Evolutionary conservation across 2,329 filamentous ascomycete genomes (phyloP).

Genomic region (Arthrobotrys sphaeroides): DNA sequence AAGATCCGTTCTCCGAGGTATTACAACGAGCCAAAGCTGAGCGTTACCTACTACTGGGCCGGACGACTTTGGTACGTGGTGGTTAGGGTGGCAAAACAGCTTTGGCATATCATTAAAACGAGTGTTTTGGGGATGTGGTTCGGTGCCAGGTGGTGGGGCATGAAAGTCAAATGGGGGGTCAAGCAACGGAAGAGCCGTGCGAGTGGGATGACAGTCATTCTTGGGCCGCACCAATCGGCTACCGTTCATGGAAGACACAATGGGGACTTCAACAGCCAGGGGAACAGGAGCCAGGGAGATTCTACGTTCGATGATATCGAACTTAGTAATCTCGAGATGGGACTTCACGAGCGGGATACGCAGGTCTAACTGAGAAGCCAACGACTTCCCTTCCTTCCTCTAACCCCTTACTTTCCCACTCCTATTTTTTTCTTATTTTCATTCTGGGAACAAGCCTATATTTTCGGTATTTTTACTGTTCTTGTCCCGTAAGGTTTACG

Average conservation of each 20-base stretch:
- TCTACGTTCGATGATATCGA: not conserved
- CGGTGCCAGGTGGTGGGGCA: conserved; percentile 7
- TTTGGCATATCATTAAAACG: not conserved
- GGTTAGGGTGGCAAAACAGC: not conserved
- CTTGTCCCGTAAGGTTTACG: too few species aligned
- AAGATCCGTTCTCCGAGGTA: conserved; percentile 2
- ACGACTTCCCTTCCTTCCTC: not conserved
- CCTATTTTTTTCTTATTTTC: too few species aligned
- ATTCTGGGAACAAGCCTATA: too few species aligned
- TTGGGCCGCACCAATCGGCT: not conserved
- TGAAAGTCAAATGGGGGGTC: conserved; percentile 2
- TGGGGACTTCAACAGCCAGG: not conserved
- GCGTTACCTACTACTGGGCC: conserved; percentile 20
- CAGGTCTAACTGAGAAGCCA: not conserved
- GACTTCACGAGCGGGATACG: not conserved
- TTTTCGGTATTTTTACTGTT: too few species aligned
- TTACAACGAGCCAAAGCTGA: conserved; percentile 15
- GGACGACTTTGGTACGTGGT: not conserved
- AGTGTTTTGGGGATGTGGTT: conserved; percentile 17
- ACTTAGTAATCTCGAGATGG: not conserved
- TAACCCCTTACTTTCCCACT: too few species aligned
- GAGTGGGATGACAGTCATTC: not conserved
- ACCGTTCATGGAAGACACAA: not conserved
- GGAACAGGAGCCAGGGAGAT: not conserved
- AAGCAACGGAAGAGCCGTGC: not conserved